phyloP scores from a whole-genome alignment of 352 stramenopile genomes.

The Globisporangium megalacanthum region DNA sequence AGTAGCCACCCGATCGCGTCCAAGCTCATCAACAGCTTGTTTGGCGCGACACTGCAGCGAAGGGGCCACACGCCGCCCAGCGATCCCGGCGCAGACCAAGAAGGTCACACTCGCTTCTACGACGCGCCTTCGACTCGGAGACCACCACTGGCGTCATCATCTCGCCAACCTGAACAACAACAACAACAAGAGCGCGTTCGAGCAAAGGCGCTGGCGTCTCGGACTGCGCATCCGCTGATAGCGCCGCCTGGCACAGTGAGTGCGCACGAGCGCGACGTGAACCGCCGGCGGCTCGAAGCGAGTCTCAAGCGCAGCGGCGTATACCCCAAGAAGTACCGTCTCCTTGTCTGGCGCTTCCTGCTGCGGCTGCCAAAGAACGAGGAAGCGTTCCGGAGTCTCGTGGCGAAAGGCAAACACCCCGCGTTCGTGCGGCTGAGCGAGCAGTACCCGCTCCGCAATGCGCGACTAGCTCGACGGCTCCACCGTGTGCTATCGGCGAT shows the following conservation, averaged over 20 bases:
- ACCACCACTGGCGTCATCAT: neutral
- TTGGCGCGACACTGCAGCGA: constrained; percentile 33
- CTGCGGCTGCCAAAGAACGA: constrained; percentile 82
- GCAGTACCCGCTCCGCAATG: constrained; percentile 77
- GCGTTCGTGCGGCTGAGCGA: constrained; percentile 60
- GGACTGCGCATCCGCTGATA: constrained; percentile 6
- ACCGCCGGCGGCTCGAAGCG: constrained; percentile 53
- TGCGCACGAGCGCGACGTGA: constrained; percentile 41
- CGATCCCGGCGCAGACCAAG: neutral
- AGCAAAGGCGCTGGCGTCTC: neutral
- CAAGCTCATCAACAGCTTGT: constrained; percentile 71
- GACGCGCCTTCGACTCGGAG: neutral
- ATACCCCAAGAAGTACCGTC: constrained; percentile 80
- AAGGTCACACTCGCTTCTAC: neutral
- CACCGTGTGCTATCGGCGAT: constrained; percentile 79
- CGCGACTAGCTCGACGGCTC: constrained; percentile 68
- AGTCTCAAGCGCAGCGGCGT: constrained; percentile 64
- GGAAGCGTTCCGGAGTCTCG: constrained; percentile 63
- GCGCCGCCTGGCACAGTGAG: constrained; percentile 3
- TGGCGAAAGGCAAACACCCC: constrained; percentile 72
- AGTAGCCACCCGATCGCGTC: constrained; percentile 39
- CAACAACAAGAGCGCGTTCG: neutral
- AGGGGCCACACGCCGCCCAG: neutral
- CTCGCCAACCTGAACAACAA: neutral
- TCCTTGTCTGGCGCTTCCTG: constrained; percentile 82